phyloP scores from a whole-genome alignment of 352 stramenopile genomes.

The Phytophthora ohioensis region DNA sequence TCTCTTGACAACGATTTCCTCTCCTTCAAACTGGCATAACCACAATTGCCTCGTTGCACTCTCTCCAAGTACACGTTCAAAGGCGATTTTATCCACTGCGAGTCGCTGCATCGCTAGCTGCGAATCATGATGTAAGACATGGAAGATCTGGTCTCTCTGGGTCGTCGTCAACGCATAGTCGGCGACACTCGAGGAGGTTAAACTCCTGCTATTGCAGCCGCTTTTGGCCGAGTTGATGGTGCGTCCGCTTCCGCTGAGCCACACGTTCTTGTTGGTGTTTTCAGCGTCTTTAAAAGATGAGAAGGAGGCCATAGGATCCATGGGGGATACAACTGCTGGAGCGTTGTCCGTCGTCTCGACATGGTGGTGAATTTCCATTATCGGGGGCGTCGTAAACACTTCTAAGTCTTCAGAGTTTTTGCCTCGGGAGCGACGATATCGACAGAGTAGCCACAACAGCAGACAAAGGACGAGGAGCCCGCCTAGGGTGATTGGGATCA shows the following conservation, averaged over 20 bases:
- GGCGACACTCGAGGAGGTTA: slow-evolving; percentile 11
- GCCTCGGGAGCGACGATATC: slow-evolving; percentile 1
- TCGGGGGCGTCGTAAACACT: slow-evolving; percentile 15
- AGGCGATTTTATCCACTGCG: slow-evolving; percentile 53
- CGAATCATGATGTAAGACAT: slow-evolving; percentile 35
- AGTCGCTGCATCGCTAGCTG: slow-evolving; percentile 39
- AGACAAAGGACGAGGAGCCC: slow-evolving; percentile 18
- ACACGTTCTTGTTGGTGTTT: slow-evolving; percentile 28
- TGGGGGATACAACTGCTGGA: slow-evolving; percentile 25
- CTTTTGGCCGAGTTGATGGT: slow-evolving; percentile 32
- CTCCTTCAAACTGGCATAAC: slow-evolving; percentile 51
- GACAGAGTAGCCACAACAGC: slow-evolving; percentile 22
- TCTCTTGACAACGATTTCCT: slow-evolving; percentile 50
- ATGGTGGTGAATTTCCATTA: slow-evolving; percentile 1
- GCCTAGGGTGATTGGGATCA: slow-evolving; percentile 42
- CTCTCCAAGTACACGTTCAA: slow-evolving; percentile 35
- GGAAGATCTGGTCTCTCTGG: slow-evolving; percentile 39
- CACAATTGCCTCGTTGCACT: slow-evolving; percentile 30
- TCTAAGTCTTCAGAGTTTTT: slow-evolving; percentile 18
- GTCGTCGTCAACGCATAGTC: slow-evolving; percentile 33
- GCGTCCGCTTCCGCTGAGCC: slow-evolving; percentile 36
- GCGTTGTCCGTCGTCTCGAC: slow-evolving; percentile 2
- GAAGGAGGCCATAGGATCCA: slow-evolving; percentile 33
- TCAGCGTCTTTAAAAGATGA: slow-evolving; percentile 33
- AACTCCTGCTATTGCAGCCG: slow-evolving; percentile 14